Evolutionary conservation across 2,329 filamentous ascomycete species (phyloP), one percentile per base, ranked within the genome.

Genomic region (Fusarium sp.): DNA sequence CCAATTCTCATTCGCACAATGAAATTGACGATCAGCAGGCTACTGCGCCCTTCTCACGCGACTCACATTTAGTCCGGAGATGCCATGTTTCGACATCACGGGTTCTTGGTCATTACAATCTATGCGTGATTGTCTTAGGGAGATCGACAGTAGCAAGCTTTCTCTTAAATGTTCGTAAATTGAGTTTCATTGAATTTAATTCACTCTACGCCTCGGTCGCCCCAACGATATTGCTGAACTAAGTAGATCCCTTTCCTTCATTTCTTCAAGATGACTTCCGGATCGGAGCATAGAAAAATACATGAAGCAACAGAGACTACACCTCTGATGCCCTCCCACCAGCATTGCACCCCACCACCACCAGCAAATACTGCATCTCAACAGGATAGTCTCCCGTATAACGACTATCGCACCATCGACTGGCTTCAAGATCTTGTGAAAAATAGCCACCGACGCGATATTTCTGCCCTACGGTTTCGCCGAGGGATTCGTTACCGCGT

Each of bases 361-460:
- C 5, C 20, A 3, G 10, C 3, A 39, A 39, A 5, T 0, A 8
- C 3, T 15, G 3, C 4, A 8, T 1, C 12, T 1, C 23, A 50
- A 16, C 7, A 20, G 1, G 8, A 57, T 0, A 29, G 8, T 15
- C 4, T 11, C 5, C 53, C 52, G 1, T 90, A 89, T 72, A 88
- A 88, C 71, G 84, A 89, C 66, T 89, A 90, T 68, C 86, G 84
- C 10, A 88, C 86, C 2, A 89, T 89, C 59, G 87, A 90, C 75
- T 89, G 86, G 86, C 79, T 89, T 12, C 87, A 88, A 74, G 86
- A 88, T 69, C 75, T 89, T 57, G 84, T 88, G 3, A 50, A 63
- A 11, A 49, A 63, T 18, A 38, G 37, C 15, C 29, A 41, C 9
- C 38, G 18, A 3, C 20, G n/a, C 6, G 24, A 48, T 1, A 23